Evolutionary conservation across 768 basidiomycete species (phyloP).

Genomic region (Russula sp.): DNA sequence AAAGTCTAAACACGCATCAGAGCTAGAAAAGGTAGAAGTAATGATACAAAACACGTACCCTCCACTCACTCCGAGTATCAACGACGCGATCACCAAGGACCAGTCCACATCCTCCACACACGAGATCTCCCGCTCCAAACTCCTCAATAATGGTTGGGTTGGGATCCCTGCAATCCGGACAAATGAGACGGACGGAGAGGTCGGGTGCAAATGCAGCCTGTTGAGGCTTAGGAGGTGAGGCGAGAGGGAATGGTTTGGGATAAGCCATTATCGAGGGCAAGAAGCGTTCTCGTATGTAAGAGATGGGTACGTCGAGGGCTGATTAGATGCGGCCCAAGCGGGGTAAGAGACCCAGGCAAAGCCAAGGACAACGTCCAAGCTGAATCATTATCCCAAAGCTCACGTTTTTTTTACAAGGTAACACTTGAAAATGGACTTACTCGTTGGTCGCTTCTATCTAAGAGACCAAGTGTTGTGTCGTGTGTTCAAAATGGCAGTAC

Average conservation of each 20-base stretch:
- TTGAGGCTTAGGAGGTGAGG: conserved; percentile 47
- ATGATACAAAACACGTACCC: conserved; percentile 50
- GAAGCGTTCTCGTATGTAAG: conserved; percentile 3
- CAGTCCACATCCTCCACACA: conserved; percentile 88
- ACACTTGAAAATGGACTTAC: background rate
- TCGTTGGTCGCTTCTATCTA: background rate
- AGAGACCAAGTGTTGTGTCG: background rate
- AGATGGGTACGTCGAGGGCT: background rate
- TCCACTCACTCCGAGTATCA: conserved; percentile 97
- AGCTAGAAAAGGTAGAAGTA: conserved; percentile 19
- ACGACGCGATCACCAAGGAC: conserved; percentile 95
- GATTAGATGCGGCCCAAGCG: background rate
- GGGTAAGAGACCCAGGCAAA: background rate
- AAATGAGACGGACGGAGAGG: conserved; percentile 83
- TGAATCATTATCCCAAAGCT: background rate
- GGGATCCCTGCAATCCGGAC: conserved; percentile 92
- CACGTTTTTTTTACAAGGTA: background rate
- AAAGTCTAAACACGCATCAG: conserved; percentile 67
- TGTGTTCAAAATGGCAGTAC: background rate
- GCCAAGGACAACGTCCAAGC: background rate
- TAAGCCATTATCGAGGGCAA: conserved; percentile 20
- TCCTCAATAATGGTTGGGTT: conserved; percentile 95
- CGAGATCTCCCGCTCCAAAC: conserved; percentile 96
- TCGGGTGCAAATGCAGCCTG: conserved; percentile 71
- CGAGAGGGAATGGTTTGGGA: conserved; percentile 68